Base-by-base conservation (phyloP, 768 basidiomycete genomes). In the Coprinellus micaceus region DNA sequence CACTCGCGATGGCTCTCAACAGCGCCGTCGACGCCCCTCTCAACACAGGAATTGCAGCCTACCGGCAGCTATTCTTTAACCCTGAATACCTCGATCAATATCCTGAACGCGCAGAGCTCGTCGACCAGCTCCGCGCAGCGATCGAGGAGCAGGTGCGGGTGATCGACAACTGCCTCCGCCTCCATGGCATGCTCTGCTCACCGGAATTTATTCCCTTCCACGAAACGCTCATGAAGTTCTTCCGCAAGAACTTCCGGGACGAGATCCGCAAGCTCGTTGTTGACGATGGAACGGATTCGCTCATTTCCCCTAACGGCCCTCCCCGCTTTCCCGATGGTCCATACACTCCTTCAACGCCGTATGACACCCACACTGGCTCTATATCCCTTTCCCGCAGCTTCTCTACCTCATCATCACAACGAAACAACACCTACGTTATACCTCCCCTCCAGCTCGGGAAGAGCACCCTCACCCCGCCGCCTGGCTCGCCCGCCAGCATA, bases 181-280 rank as follows among this genome's bases (percentile, higher is more conserved):
- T 98, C 4, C 94, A 98, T 66, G 85, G 84, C 2, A 79, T 84
- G 44, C 72, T 96, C 28, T 94, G 93, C 66, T 83, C 91, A 0
- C 81, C 84, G 12, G 93, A 94, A 67, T 96, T 97, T 81, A 73
- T 88, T n/a, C 82, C 85, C 4, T 98, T 98, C 80, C 95, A 98
- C 66, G 86, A 88, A 57, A 93, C 92, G 0, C 77, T 98, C 44
- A 87, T 91, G 67, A 85, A 81, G 58, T 88, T 94, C 70, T 94
- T 92, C 77, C 81, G 77, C 54, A 90, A 88, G 69, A 91, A 91
- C 64, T 94, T 91, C 72, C 70, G 82, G 3, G 91, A 93, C 36
- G 91, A 94, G 66, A 88, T 94, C 44, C 80, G 81, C 49, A 83
- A 88, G 3, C 73, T 94, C 45, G 80, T 78, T 1, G 77, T 86